These are phyloP conservation scores for Simmondsia chinensis DNA, from an alignment of 148 eudicot genomes.

Conservation along the genomic window DNA sequence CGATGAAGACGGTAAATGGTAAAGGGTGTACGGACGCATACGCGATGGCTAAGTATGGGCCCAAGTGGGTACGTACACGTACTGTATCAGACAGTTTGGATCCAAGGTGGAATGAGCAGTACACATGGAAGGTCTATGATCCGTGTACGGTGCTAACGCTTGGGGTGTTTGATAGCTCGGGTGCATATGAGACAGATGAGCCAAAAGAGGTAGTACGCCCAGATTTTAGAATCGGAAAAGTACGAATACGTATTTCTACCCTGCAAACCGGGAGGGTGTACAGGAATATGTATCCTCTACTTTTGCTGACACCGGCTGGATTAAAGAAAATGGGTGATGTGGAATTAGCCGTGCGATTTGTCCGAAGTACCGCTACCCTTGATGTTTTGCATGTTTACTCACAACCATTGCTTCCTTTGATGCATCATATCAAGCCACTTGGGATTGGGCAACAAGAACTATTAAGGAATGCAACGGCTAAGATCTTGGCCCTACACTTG, in stretches of 20 bases:
- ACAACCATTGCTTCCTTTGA: slow-evolving; percentile 60
- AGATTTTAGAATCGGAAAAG: slow-evolving; percentile 79
- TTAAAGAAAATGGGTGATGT: slow-evolving; percentile 85
- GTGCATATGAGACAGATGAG: slow-evolving; percentile 34
- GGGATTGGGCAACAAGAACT: slow-evolving; percentile 71
- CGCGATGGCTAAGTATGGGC: slow-evolving; percentile 86
- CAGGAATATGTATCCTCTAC: slow-evolving; percentile 49
- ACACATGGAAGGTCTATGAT: slow-evolving; percentile 87
- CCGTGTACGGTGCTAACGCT: slow-evolving; percentile 76
- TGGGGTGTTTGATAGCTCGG: slow-evolving; percentile 74
- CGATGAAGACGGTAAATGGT: slow-evolving; percentile 53
- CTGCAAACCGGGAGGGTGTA: slow-evolving; percentile 62
- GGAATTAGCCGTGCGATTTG: slow-evolving; percentile 71
- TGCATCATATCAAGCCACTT: slow-evolving; percentile 85
- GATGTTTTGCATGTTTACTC: slow-evolving; percentile 76
- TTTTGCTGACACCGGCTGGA: slow-evolving; percentile 52
- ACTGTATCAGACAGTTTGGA: slow-evolving; percentile 59
- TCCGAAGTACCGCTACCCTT: slow-evolving; percentile 41
- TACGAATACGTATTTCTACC: slow-evolving; percentile 71
- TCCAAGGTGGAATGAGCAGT: slow-evolving; percentile 98
- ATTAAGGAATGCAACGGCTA: slow-evolving; percentile 39
- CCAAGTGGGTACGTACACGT: slow-evolving; percentile 85
- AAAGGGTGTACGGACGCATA: slow-evolving; percentile 81
- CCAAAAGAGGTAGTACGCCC: slow-evolving; percentile 27
- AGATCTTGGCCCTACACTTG: slow-evolving; percentile 50